Percentiles rank a stretch among this genome's conserved stretches.
These are phyloP conservation scores for Peronospora tabacina DNA, from an alignment of 352 stramenopile genomes.

Conservation along the genomic window DNA sequence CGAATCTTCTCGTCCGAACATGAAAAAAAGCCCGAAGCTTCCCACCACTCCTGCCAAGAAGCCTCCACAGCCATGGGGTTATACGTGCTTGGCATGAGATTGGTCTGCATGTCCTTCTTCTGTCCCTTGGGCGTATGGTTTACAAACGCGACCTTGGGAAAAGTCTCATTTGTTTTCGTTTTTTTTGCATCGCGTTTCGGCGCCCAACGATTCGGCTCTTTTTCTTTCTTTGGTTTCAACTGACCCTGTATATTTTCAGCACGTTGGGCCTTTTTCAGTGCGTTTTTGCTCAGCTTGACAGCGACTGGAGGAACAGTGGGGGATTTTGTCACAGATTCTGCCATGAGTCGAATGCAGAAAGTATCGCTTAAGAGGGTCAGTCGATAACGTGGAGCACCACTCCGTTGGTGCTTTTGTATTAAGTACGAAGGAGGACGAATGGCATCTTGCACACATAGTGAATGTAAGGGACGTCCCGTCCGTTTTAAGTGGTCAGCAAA, in stretches of 20 bases:
- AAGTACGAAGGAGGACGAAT: conserved; percentile 8
- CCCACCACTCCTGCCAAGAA: conserved; percentile 99
- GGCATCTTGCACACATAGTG: conserved; percentile 5
- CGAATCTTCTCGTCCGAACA: conserved; percentile 85
- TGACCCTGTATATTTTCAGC: conserved; percentile 78
- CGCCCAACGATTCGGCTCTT: conserved; percentile 89
- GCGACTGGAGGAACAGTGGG: conserved; percentile 6
- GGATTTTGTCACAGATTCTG: conserved; percentile 6
- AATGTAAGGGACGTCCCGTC: conserved; percentile 7
- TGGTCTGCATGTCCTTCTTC: conserved; percentile 88
- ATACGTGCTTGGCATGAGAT: conserved; percentile 91
- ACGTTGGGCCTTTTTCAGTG: conserved; percentile 90
- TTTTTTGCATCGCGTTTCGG: conserved; percentile 86
- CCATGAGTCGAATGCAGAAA: conserved; percentile 4
- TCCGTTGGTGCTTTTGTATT: conserved; percentile 3
- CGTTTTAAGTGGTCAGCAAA: conserved; percentile 19
- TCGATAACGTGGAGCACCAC: too few relatives aligned
- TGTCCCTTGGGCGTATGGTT: conserved; percentile 92
- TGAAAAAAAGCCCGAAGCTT: conserved; percentile 92
- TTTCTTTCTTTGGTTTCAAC: conserved; percentile 90
- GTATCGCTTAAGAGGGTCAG: too few relatives aligned
- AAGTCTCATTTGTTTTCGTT: conserved; percentile 48
- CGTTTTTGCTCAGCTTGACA: conserved; percentile 92
- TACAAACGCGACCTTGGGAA: conserved; percentile 60
- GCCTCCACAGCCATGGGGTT: conserved; percentile 95